phyloP scores from a whole-genome alignment of 768 basidiomycete species.

The Baorangia bicolor region DNA sequence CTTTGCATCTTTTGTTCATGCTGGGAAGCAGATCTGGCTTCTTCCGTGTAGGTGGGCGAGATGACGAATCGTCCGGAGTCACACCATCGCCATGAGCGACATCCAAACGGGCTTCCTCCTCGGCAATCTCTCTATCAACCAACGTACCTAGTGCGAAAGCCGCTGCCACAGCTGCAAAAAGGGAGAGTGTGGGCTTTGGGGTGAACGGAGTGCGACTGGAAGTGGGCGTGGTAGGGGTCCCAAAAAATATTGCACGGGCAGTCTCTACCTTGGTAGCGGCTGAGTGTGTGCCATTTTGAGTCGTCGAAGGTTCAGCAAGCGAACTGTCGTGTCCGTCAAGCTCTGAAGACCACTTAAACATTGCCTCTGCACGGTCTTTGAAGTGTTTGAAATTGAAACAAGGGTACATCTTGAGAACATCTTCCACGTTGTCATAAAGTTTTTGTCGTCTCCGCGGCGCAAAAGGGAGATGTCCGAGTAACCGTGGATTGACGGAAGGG shows the following conservation, averaged over 20 bases:
- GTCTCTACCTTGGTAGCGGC: slow-evolving; percentile 24
- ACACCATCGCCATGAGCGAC: slow-evolving; percentile 18
- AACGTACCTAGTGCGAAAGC: slow-evolving; percentile 60
- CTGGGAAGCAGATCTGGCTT: slow-evolving; percentile 18
- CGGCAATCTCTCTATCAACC: slow-evolving; percentile 30
- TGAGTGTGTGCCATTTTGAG: slow-evolving; percentile 31
- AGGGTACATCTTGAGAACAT: slow-evolving; percentile 47
- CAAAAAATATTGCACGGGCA: slow-evolving; percentile 34
- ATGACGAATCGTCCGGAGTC: slow-evolving; percentile 24
- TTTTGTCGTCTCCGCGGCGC: slow-evolving; percentile 37
- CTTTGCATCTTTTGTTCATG: slow-evolving; percentile 27
- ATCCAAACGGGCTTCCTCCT: slow-evolving; percentile 29
- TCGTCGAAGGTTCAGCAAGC: slow-evolving; percentile 7
- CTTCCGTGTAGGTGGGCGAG: slow-evolving; percentile 21
- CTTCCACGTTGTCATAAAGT: slow-evolving; percentile 39
- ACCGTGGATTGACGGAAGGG: slow-evolving; percentile 37
- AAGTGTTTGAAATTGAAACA: slow-evolving; percentile 51
- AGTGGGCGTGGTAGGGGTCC: slow-evolving; percentile 10
- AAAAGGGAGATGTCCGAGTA: slow-evolving; percentile 42
- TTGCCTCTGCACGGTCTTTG: slow-evolving; percentile 41
- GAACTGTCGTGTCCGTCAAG: slow-evolving; percentile 20
- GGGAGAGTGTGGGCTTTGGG: slow-evolving; percentile 31
- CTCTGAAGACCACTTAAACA: slow-evolving; percentile 43
- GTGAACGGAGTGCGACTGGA: slow-evolving; percentile 9
- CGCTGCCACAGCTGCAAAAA: slow-evolving; percentile 60